Evolutionary conservation across 768 basidiomycete genomes (phyloP), one percentile per base, ranked within the genome.

Genomic region (Asterophora parasitica): DNA sequence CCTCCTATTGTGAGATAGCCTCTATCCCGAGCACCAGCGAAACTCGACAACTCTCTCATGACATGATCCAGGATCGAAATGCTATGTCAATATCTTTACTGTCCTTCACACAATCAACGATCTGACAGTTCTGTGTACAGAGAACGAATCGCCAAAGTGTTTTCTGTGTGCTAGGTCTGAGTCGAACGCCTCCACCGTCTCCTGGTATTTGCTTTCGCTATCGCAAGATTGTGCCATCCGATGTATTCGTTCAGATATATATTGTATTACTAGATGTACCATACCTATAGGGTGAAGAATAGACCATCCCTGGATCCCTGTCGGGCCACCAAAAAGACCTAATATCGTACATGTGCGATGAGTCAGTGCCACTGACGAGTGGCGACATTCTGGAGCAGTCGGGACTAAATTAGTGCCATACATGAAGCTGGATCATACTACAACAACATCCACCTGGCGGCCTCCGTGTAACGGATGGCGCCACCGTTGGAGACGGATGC

Each of bases 391-490:
- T n/a, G n/a, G n/a, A n/a, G n/a, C n/a, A n/a, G n/a, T n/a, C n/a
- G n/a, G n/a, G n/a, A n/a, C n/a, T n/a, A n/a, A n/a, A n/a, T n/a
- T n/a, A n/a, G n/a, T n/a, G n/a, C n/a, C n/a, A n/a, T n/a, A n/a
- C n/a, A n/a, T n/a, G n/a, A n/a, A n/a, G n/a, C n/a, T n/a, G n/a
- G n/a, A n/a, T 30, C 10, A 59, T 10, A 62, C 52, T 6, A 64
- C 58, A 16, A 73, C 63, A 1, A 75, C 72, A 4, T 59, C 58
- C 1, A 68, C 66, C 35, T 66, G 66, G 10, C 58, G 51, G 15
- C 58, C 55, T 23, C 70, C 71, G 54, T 75, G 71, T 46, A 74
- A 73, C 20, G 71, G 64, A 59, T 73, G 71, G 16, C 71, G 62
- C 73, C 71, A 74, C n/a, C 70, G n/a, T n/a, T n/a, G n/a, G n/a